Evolutionary conservation across 2,329 filamentous ascomycete genomes (phyloP), one percentile per base, ranked within the genome.

Genomic region (Colletotrichum sp.): DNA sequence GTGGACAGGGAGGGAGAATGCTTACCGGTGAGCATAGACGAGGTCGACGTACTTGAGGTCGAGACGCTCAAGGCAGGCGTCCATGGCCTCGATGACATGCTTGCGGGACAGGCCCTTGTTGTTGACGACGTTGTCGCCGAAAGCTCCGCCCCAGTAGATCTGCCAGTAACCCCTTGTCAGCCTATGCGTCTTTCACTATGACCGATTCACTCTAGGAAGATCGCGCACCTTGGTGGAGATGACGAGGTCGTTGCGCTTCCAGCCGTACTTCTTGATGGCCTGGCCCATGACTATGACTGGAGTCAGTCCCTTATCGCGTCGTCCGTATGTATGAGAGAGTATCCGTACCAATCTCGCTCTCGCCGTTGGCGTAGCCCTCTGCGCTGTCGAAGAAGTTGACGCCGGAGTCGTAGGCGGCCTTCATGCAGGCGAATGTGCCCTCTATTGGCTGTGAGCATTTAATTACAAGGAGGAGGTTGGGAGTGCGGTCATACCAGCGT

Each of bases 31-130:
- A 18, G 93, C 92, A 80, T 93, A 94, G 79, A 94, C 88, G 59
- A 94, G 85, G 80, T 94, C 93, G 52, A 94, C 92, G 80, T 93
- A 93, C 55, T 89, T 86, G 63, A 92, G 86, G 30, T 86, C 84
- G 21, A 93, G 85, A 32, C 91, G 89, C 80, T 91, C 84, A 34
- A 95, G 87, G 10, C 90, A 90, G 34, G 87, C 86, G 67, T 91
- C 87, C 78, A 92, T 88, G 30, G 92, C 93, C 85, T 95, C 93
- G 77, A 94, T 86, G 70, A 94, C 87, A 83, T 94, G 93, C 83
- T 95, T 95, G 71, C 92, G 88, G 5, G 90, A 93, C 34, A 95
- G 88, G 8, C 93, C 93, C 73, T 87, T 87, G 83, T 94, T 94
- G 85, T 94, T 94, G 76, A 93, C 88, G 13, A 87, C 87, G 81